phyloP scores from a whole-genome alignment of 352 stramenopile species.

The Pythium brachiatum region DNA sequence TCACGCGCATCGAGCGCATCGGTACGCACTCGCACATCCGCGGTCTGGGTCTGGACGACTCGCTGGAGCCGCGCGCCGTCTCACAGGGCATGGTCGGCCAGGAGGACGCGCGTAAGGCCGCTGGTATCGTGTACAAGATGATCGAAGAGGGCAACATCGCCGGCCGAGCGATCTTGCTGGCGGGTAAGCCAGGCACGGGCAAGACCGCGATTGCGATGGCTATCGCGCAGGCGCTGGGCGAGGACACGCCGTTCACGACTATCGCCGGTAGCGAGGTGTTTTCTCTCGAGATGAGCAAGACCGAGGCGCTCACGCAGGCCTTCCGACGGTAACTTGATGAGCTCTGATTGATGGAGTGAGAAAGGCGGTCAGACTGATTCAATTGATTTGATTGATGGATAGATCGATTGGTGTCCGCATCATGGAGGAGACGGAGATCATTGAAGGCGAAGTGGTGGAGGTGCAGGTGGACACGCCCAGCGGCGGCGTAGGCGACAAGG shows the following conservation, averaged over 20 bases:
- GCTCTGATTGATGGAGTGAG: neutral
- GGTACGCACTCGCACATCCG: conserved; percentile 99
- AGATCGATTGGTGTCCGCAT: conserved; percentile 97
- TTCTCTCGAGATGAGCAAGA: conserved; percentile 99
- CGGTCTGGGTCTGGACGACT: conserved; percentile 97
- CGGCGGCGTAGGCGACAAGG: conserved; percentile 68
- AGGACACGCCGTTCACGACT: conserved; percentile 98
- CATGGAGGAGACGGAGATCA: conserved; percentile 99
- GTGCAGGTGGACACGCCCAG: conserved; percentile 96
- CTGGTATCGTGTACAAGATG: conserved; percentile 97
- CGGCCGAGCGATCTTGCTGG: conserved; percentile 95
- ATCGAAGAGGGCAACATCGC: conserved; percentile 98
- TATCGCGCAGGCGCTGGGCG: conserved; percentile 95
- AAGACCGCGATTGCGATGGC: conserved; percentile 99
- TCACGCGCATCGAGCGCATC: conserved; percentile 98
- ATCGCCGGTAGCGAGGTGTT: conserved; percentile 99
- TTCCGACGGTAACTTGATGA: conserved; percentile 87
- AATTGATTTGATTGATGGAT: neutral
- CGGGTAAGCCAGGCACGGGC: conserved; percentile 94
- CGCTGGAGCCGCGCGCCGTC: conserved; percentile 91
- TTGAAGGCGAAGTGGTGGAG: conserved; percentile 99
- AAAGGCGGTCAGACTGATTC: neutral
- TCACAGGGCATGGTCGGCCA: conserved; percentile 98
- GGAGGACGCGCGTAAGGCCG: conserved; percentile 89
- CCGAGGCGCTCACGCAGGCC: conserved; percentile 98